A percentile compares a stretch with the other conserved stretches of the same genome.
Conservation (phyloP, 768 basidiomycete species). For the Trametes punicea region DNA sequence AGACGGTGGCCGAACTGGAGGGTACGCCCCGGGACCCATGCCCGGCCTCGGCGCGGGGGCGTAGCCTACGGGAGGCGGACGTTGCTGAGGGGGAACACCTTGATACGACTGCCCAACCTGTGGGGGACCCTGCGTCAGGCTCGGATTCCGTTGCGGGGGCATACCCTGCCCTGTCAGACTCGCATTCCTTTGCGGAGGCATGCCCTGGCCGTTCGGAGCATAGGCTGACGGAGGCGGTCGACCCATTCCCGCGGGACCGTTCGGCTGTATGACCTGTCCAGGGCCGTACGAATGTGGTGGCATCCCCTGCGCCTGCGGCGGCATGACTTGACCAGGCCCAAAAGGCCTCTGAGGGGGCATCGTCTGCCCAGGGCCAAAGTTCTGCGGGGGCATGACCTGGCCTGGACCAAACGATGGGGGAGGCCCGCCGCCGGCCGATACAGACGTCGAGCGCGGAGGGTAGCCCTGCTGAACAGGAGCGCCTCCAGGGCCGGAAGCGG, state of each 20-base stretch:
- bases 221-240: slow-evolving; percentile 10
- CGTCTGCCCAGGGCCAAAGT: slow-evolving; percentile 22
- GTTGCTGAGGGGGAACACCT: slow-evolving; percentile 4
- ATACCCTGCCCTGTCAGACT: slow-evolving; percentile 10
- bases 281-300: slow-evolving; percentile 16
- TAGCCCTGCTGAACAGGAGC: slow-evolving; percentile 6
- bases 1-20: slow-evolving; percentile 24
- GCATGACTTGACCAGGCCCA: slow-evolving; percentile 21
- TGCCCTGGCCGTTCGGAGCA: slow-evolving; percentile 12
- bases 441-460: slow-evolving; percentile 27
- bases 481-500: background rate
- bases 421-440: slow-evolving; percentile 4
- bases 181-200: slow-evolving; percentile 16
- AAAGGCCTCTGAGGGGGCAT: slow-evolving; percentile 15
- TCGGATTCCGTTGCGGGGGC: slow-evolving; percentile 4
- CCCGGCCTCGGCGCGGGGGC: slow-evolving; percentile 9
- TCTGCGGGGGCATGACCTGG: slow-evolving; percentile 20
- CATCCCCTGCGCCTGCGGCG: slow-evolving; percentile 15
- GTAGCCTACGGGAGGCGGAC: background rate
- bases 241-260: slow-evolving; percentile 4
- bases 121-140: slow-evolving; percentile 10
- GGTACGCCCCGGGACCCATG: slow-evolving; percentile 13
- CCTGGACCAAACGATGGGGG: slow-evolving; percentile 32
- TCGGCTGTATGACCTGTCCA: slow-evolving; percentile 4
- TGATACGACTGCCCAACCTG: slow-evolving; percentile 9